phyloP scores from a whole-genome alignment of 805 yeast genomes.

The Sungouiella thailandica region DNA sequence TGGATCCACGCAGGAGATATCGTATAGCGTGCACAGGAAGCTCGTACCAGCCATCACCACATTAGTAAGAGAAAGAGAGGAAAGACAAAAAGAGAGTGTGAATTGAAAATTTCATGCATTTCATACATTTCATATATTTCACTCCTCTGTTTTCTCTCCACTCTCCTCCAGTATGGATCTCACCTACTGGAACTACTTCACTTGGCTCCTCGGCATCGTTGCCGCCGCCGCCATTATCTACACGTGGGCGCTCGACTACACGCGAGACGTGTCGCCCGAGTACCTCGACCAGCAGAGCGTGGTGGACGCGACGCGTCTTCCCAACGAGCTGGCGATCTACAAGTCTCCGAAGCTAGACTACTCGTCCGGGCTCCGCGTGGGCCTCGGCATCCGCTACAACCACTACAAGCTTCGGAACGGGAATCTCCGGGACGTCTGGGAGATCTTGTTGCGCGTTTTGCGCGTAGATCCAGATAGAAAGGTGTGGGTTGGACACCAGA shows the following conservation, averaged over 20 bases:
- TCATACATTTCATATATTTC: too few species aligned
- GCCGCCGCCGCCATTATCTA: conserved; percentile 16
- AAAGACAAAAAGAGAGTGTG: too few species aligned
- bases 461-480: conserved; percentile 18
- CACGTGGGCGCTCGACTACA: conserved; percentile 24
- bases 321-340: conserved; percentile 69
- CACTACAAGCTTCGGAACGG: conserved; percentile 72
- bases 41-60: too few species aligned
- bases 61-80: too few species aligned
- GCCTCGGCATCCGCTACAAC: conserved; percentile 56
- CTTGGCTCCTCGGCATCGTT: conserved; percentile 15
- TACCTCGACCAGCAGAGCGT: conserved; percentile 63
- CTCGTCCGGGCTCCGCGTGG: conserved; percentile 64
- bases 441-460: conserved; percentile 29
- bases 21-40: too few species aligned
- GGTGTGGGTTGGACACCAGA: conserved; percentile 19
- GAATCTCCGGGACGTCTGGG: conserved; percentile 70
- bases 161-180: not conserved
- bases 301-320: conserved; percentile 56
- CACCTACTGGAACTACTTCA: conserved; percentile 4
- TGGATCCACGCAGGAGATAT: too few species aligned
- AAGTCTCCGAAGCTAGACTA: conserved; percentile 72
- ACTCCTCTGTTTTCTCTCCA: too few species aligned
- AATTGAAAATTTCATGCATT: too few species aligned
- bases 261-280: conserved; percentile 53